A percentile compares a stretch with the other conserved stretches of the same genome.
Evolutionary conservation across 805 yeast genomes (phyloP).

Genomic region (Hemisphaericaspora nanyangensis): DNA sequence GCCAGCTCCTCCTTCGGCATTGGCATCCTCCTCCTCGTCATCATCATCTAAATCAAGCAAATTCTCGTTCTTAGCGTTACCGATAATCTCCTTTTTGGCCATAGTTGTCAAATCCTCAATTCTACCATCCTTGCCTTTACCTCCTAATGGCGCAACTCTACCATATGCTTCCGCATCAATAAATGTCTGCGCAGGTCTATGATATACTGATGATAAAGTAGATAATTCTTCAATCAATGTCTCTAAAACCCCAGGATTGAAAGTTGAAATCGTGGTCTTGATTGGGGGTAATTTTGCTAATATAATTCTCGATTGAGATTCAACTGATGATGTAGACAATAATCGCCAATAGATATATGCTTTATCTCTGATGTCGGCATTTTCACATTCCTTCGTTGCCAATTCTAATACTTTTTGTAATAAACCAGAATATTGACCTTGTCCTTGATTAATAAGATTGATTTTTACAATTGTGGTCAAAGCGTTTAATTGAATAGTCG

Average conservation of each 20-base stretch:
- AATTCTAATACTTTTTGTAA: slow-evolving; percentile 59
- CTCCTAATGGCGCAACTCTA: slow-evolving; percentile 14
- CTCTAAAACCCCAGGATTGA: slow-evolving; percentile 65
- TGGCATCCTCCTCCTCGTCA: slow-evolving; percentile 19
- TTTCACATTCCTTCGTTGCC: slow-evolving; percentile 63
- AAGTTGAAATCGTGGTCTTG: slow-evolving; percentile 64
- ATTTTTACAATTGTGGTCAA: slow-evolving; percentile 63
- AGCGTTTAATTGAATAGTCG: slow-evolving; percentile 56
- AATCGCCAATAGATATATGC: slow-evolving; percentile 81
- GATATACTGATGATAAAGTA: slow-evolving; percentile 84
- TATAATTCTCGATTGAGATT: slow-evolving; percentile 50
- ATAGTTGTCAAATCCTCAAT: slow-evolving; percentile 74
- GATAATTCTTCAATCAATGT: slow-evolving; percentile 73
- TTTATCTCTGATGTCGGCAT: slow-evolving; percentile 76
- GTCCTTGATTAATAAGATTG: slow-evolving; percentile 19
- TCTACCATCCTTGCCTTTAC: slow-evolving; percentile 8
- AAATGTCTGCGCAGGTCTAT: slow-evolving; percentile 71
- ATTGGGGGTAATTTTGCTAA: slow-evolving; percentile 66
- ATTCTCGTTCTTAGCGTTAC: slow-evolving; percentile 67
- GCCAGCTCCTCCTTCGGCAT: slow-evolving; percentile 10
- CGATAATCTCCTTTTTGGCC: slow-evolving; percentile 73
- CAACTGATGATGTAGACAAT: slow-evolving; percentile 44
- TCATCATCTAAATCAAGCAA: slow-evolving; percentile 83
- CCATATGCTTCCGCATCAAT: slow-evolving; percentile 40
- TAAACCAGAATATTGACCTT: slow-evolving; percentile 28